phyloP scores from a whole-genome alignment of 2,329 filamentous ascomycete species.

The Colletotrichum nymphaeae region DNA sequence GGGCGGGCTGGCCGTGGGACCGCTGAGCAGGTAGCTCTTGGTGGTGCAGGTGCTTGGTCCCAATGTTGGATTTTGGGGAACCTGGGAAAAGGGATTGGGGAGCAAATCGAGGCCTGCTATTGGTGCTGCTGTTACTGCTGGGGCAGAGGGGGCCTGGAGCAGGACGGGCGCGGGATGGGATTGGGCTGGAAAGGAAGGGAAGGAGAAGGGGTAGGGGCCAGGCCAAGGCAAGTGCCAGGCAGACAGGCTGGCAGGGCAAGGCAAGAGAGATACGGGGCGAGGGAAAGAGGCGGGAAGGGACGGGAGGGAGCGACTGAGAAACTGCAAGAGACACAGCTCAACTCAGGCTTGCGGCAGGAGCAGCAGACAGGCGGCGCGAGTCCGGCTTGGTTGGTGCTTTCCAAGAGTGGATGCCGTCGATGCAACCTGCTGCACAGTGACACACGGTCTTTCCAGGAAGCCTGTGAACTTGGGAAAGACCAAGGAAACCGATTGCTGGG shows the following conservation, averaged over 20 bases:
- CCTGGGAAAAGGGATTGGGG: neutral
- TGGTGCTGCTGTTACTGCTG: neutral
- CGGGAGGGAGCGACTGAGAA: neutral
- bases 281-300: neutral
- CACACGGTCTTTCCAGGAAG: constrained; percentile 29
- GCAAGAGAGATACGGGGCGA: neutral
- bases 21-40: neutral
- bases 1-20: constrained; percentile 1
- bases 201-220: neutral
- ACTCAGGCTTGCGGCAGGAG: too few relatives aligned
- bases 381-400: constrained; percentile 26
- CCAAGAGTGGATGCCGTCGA: constrained; percentile 21
- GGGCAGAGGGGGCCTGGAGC: neutral
- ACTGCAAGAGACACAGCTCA: neutral
- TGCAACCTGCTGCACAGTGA: constrained; percentile 35
- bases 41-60: neutral
- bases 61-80: neutral
- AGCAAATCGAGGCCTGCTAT: neutral
- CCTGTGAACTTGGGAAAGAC: constrained; percentile 16
- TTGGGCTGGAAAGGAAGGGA: constrained; percentile 5
- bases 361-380: constrained; percentile 6
- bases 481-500: constrained; percentile 29
- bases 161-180: neutral
- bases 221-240: neutral
- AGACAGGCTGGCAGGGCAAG: neutral